phyloP scores from a whole-genome alignment of 176 grass and related monocot species.

The Cenchrus fungigraminus region DNA sequence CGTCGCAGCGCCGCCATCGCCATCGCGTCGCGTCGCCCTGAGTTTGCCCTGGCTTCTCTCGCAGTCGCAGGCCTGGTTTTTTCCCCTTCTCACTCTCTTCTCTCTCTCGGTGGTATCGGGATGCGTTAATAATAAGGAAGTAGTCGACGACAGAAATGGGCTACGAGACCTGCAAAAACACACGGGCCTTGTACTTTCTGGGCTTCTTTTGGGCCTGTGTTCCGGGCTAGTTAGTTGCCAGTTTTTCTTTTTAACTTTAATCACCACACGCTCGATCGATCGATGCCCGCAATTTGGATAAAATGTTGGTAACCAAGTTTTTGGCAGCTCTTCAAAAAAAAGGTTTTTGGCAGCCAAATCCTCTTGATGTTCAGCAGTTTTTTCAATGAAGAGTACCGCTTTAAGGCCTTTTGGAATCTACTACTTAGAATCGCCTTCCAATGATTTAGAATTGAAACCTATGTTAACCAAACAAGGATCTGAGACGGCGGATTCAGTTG shows the following conservation, averaged over 20 bases:
- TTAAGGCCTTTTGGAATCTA: too few relatives aligned
- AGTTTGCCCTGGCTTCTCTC: constrained; percentile 5
- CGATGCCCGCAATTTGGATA: not conserved
- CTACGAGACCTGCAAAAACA: not conserved
- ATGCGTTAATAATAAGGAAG: too few relatives aligned
- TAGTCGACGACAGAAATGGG: not conserved
- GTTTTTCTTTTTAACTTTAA: not conserved
- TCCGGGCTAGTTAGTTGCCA: not conserved
- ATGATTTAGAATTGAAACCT: too few relatives aligned
- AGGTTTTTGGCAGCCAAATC: not conserved
- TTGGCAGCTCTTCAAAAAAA: not conserved
- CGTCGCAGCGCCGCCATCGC: constrained; percentile 74
- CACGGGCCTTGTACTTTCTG: not conserved
- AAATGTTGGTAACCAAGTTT: not conserved
- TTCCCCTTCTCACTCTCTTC: not conserved
- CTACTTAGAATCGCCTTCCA: too few relatives aligned
- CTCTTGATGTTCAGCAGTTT: not conserved
- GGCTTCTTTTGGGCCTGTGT: not conserved
- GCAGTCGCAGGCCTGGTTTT: not conserved
- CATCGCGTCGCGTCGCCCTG: constrained; percentile 43
- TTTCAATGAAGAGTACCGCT: too few relatives aligned
- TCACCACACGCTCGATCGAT: not conserved
- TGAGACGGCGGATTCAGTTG: too few relatives aligned
- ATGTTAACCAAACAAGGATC: too few relatives aligned
- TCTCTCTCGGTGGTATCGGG: not conserved